Evolutionary conservation across 768 basidiomycete genomes (phyloP).

Genomic region (Pisolithus orientalis): DNA sequence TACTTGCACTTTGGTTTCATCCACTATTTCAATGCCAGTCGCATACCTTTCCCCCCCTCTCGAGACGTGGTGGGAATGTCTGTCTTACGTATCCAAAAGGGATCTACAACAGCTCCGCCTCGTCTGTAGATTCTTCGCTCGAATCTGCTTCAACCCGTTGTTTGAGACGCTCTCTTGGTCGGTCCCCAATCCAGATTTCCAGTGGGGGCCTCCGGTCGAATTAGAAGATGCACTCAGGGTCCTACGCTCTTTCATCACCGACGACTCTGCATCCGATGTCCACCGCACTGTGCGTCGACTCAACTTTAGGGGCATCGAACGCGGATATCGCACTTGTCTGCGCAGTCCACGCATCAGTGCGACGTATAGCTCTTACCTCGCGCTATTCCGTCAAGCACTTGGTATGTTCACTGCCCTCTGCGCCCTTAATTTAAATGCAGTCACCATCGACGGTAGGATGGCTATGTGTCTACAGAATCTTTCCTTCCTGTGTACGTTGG

Average conservation of each 20-base stretch:
- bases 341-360: background rate
- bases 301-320: background rate
- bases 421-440: background rate
- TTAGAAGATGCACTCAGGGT: background rate
- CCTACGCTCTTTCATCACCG: background rate
- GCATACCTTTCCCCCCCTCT: background rate
- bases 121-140: background rate
- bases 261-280: background rate
- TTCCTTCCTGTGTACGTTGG: background rate
- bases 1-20: background rate
- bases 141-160: background rate
- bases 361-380: background rate
- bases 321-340: background rate
- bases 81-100: background rate
- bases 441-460: background rate
- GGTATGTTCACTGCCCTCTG: background rate
- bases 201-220: background rate
- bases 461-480: background rate
- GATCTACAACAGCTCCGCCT: background rate
- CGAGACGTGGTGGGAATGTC: background rate
- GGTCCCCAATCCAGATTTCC: background rate
- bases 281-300: too few relatives aligned
- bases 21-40: background rate
- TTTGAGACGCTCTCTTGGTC: background rate
- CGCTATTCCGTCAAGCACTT: background rate